These are phyloP conservation scores for Fusarium longipes DNA, from an alignment of 2,329 filamentous ascomycete genomes.

Conservation along the genomic window DNA sequence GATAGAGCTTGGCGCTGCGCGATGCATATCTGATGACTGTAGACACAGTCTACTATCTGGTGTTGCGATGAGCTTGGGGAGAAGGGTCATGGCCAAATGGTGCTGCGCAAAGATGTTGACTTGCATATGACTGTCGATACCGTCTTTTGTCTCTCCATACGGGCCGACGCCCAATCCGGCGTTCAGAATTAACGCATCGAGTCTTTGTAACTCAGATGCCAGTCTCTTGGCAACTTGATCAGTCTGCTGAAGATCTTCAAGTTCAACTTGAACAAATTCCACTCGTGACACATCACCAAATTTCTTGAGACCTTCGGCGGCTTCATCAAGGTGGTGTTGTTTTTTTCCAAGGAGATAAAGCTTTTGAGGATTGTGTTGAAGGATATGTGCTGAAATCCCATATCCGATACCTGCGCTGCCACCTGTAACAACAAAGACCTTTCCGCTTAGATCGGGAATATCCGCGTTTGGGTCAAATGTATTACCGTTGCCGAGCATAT, in stretches of 20 bases:
- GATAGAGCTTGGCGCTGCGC: not conserved
- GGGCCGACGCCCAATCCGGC: conserved; percentile 8
- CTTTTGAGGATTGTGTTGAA: conserved; percentile 10
- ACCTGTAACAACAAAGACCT: conserved; percentile 9
- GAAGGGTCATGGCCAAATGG: conserved; percentile 16
- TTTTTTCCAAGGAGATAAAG: conserved; percentile 12
- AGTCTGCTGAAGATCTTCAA: conserved; percentile 8
- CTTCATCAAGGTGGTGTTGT: conserved; percentile 12
- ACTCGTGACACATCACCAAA: conserved; percentile 2
- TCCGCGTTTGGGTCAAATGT: conserved; percentile 12
- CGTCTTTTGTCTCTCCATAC: conserved; percentile 10
- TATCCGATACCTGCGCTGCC: conserved; percentile 17
- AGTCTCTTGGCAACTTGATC: conserved; percentile 3
- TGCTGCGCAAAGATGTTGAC: conserved; percentile 19
- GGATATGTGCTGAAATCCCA: conserved; percentile 15
- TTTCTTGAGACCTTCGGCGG: conserved; percentile 1
- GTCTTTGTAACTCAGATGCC: not conserved
- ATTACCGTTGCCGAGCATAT: conserved; percentile 5
- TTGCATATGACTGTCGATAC: conserved; percentile 19
- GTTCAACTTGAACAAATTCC: conserved; percentile 2
- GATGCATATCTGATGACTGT: conserved; percentile 3
- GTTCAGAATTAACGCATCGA: conserved; percentile 3
- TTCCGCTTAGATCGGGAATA: conserved; percentile 10
- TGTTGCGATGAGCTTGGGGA: conserved; percentile 5
- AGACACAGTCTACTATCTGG: conserved; percentile 6